Conservation (phyloP, 148 eudicot species). For the Chenopodium suecicum region DNA sequence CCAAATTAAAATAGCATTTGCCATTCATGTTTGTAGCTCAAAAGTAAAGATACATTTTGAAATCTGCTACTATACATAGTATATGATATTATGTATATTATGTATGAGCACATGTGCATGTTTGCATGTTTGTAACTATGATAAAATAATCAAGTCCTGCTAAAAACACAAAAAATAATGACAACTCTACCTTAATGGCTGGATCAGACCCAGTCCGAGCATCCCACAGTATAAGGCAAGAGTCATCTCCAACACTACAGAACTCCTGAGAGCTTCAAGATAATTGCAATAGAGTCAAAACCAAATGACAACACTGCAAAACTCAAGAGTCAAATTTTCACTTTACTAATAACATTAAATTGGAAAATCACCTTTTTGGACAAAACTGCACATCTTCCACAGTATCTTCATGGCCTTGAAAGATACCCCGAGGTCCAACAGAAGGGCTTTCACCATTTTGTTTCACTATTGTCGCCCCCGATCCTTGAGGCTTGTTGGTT, state of each 20-base stretch:
- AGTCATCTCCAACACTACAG: conserved; percentile 99
- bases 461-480: conserved; percentile 59
- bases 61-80: too few species aligned
- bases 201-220: conserved; percentile 75
- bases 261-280: conserved; percentile 90
- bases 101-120: background rate
- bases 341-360: background rate
- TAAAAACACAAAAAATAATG: conserved; percentile 3
- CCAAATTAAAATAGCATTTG: background rate
- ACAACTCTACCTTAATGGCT: conserved; percentile 57
- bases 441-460: conserved; percentile 67
- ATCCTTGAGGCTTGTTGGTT: conserved; percentile 51
- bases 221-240: conserved; percentile 95
- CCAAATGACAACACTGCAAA: conserved; percentile 12
- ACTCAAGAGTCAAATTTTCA: background rate
- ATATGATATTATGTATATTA: background rate
- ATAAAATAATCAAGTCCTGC: background rate
- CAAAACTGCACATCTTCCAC: conserved; percentile 99
- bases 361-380: conserved; percentile 68
- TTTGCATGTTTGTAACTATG: background rate
- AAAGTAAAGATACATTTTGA: too few species aligned
- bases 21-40: too few species aligned
- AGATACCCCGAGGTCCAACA: conserved; percentile 82
- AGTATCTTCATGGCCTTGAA: conserved; percentile 86
- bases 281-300: conserved; percentile 26